Evolutionary conservation across 140 eudicot genomes (phyloP), one percentile per base, ranked within the genome.

Genomic region (Oenanthe javanica): DNA sequence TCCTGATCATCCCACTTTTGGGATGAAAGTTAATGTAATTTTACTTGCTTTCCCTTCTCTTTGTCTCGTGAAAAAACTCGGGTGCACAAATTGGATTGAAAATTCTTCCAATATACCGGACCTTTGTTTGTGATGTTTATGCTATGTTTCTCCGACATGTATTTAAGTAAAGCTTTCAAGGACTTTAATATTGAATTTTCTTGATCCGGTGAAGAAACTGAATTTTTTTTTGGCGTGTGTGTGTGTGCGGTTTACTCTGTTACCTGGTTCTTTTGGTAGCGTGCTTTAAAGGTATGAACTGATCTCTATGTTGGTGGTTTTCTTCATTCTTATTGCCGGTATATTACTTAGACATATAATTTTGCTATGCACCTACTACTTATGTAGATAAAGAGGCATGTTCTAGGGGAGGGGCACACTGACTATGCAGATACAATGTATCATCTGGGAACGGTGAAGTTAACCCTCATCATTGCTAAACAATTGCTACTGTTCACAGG

Each of bases 351-450:
- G 72, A 57, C 67, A 49, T 38, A 69, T 82, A n/a, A 49, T 46
- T 51, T 45, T 73, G 15, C 38, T 71, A 31, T 31, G 36, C 48
- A 18, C 79, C 74, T 73, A 77, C 45, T 79, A 38, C 79, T 71
- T 75, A n/a, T 76, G 21, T 70, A 87, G 99, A 88, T 92, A 79
- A 92, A 92, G 87, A 92, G 93, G 78, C 99, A 91, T 88, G 93
- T 92, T 77, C 82, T 95, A 81, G 99, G 99, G 81, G 96, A 92
- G 82, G 85, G 55, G n/a, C 96, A 95, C 82, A 71, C 89, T 49
- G 99, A 95, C 81, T 92, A 95, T 88, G 97, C 99, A 15, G 99
- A 95, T 84, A 91, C 97, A 12, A 90, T 95, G 97, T 92, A 88
- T 87, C 99, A 92, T 91, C 91, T 95, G 77, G 99, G 96, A 63